Conservation (phyloP, 345 rosid genomes). For the Combretum micranthum region DNA sequence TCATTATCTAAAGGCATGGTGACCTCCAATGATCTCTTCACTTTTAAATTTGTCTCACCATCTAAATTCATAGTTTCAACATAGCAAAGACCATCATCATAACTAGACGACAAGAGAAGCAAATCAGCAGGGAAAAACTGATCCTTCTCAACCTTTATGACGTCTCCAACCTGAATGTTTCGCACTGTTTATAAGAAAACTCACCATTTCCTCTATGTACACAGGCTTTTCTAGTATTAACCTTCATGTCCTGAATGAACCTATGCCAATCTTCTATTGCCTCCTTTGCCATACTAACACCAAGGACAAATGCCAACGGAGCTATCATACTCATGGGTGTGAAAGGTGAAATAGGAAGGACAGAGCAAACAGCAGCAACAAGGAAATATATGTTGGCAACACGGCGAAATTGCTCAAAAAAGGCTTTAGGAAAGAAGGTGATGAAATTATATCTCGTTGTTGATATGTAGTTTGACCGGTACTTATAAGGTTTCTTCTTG, state of each 20-base stretch:
- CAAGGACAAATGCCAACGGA: slow-evolving; percentile 88
- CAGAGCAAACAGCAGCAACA: slow-evolving; percentile 76
- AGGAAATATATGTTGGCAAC: slow-evolving; percentile 96
- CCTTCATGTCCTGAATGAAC: slow-evolving; percentile 91
- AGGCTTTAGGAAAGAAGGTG: slow-evolving; percentile 84
- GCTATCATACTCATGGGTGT: slow-evolving; percentile 91
- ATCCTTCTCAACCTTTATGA: slow-evolving; percentile 87
- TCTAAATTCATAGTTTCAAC: slow-evolving; percentile 99
- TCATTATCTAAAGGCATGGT: slow-evolving; percentile 62
- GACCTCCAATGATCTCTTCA: slow-evolving; percentile 77
- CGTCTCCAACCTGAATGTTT: slow-evolving; percentile 75
- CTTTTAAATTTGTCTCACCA: slow-evolving; percentile 96
- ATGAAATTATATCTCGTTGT: slow-evolving; percentile 77
- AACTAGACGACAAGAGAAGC: slow-evolving; percentile 80
- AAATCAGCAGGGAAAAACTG: slow-evolving; percentile 94
- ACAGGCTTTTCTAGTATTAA: slow-evolving; percentile 59
- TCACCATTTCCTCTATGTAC: slow-evolving; percentile 56
- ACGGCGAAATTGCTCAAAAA: slow-evolving; percentile 93
- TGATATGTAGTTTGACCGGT: slow-evolving; percentile 73
- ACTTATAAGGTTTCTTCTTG: slow-evolving; percentile 67
- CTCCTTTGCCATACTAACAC: slow-evolving; percentile 95
- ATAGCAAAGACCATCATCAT: slow-evolving; percentile 94
- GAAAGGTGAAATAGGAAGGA: slow-evolving; percentile 84
- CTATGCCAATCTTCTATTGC: slow-evolving; percentile 97
- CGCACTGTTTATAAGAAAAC: slow-evolving; percentile 57